Base-by-base conservation (phyloP, 495 filamentous ascomycete species). In the Hypoxylon trugodes region DNA sequence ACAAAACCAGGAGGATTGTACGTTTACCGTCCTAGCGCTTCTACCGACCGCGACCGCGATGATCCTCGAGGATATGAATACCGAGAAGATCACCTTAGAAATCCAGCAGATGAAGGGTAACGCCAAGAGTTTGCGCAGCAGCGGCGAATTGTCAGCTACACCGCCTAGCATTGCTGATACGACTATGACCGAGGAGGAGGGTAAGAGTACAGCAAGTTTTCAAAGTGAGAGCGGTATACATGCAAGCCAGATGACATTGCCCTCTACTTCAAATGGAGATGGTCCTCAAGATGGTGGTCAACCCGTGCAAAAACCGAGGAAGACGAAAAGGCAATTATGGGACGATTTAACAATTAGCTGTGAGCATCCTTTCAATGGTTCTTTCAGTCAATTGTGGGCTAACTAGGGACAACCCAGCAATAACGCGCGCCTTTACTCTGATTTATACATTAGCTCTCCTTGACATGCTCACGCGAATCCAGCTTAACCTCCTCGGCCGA, bases 1-100 rank as follows among this genome's bases (percentile, higher is more conserved):
- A 73, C 95, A 98, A 74, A 98, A 98, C 70, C 95, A 98, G 68
- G 94, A 96, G 72, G 96, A 98, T 76, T 98, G 95, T 75, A 96
- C 93, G 41, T 96, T 91, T 74, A 98, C 95, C n/a, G 91, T 98
- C 19, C 88, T 97, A 12, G 95, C 92, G n/a, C 82, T 98, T 48
- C 82, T 98, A 8, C 96, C 96, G 1, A 95, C 92, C 26, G 91
- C 92, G 4, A 91, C 92, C 6, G 86, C 94, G 55, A 90, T 96
- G 69, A 92, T 98, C 59, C 78, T 97, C 57, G 87, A 92, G 58
- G 89, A 89, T 12, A 82, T 97, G 57, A 91, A 94, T 18, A 95
- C 96, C 19, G 95, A 98, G 74, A 85, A 89, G 51, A 88, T 96
- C 52, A 90, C 92, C 5, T 87, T 90, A 37, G 93, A 98, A 74